Evolutionary conservation across 129 eudicot species (phyloP).

Genomic region (Lactuca sativa): DNA sequence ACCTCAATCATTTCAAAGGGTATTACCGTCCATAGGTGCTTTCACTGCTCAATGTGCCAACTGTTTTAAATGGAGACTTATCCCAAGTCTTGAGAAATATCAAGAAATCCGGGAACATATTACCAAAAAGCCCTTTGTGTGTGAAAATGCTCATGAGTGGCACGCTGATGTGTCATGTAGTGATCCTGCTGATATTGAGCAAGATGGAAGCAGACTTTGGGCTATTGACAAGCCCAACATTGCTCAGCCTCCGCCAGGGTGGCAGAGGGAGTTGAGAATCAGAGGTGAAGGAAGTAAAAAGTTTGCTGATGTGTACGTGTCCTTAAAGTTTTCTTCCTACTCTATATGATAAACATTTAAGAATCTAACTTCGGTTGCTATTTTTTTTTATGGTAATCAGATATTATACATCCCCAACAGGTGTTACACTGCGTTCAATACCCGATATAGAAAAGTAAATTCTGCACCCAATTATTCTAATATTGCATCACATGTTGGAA

Average conservation of each 20-base stretch:
- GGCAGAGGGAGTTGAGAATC: conserved; percentile 70
- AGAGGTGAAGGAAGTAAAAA: conserved; percentile 73
- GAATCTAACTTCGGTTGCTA: conserved; percentile 10
- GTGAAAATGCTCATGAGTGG: conserved; percentile 84
- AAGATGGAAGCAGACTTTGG: conserved; percentile 88
- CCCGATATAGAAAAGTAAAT: conserved; percentile 67
- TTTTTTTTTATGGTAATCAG: conserved; percentile 37
- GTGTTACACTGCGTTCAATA: conserved; percentile 70
- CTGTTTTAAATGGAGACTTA: conserved; percentile 89
- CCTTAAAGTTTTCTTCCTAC: background rate
- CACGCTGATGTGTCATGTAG: conserved; percentile 68
- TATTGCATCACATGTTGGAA: background rate
- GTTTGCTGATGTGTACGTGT: conserved; percentile 91
- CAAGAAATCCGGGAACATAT: conserved; percentile 80
- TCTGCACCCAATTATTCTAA: background rate
- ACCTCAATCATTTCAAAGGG: conserved; percentile 28
- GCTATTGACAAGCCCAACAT: conserved; percentile 92
- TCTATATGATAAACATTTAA: background rate
- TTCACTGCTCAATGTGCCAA: conserved; percentile 81
- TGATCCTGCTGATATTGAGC: conserved; percentile 71
- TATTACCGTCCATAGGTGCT: conserved; percentile 70
- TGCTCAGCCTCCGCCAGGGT: conserved; percentile 85
- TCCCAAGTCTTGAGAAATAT: conserved; percentile 74
- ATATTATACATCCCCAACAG: conserved; percentile 74
- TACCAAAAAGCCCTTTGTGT: conserved; percentile 62